Percentiles rank a stretch among this genome's conserved stretches.
Conservation (phyloP, 352 stramenopile species). For the Blastocystis sp. region DNA sequence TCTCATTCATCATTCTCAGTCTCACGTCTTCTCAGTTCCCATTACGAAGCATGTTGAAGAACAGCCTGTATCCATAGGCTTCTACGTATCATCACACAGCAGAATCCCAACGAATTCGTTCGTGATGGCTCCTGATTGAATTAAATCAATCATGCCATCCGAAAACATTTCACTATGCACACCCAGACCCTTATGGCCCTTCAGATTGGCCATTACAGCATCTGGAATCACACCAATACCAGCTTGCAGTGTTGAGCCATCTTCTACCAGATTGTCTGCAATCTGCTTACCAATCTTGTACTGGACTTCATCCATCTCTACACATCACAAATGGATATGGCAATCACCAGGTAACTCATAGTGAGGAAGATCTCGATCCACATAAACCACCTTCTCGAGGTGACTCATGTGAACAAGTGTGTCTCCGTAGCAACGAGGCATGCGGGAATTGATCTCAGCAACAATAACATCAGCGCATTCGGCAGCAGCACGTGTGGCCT, state of each 20-base stretch:
- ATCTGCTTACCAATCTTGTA: conserved; percentile 67
- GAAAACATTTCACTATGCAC: conserved; percentile 68
- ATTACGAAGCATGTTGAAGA: conserved; percentile 65
- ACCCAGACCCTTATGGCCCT: conserved; percentile 65
- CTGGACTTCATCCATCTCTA: conserved; percentile 12
- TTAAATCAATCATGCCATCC: conserved; percentile 67
- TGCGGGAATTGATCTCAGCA: conserved; percentile 66
- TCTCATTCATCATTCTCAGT: conserved; percentile 16
- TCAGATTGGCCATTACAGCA: conserved; percentile 65
- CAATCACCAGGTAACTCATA: conserved; percentile 15
- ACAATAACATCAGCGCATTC: conserved; percentile 66
- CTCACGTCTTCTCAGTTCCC: conserved; percentile 63
- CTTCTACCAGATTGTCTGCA: conserved; percentile 66
- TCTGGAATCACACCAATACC: conserved; percentile 69
- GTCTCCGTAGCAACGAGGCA: conserved; percentile 68
- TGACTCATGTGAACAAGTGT: conserved; percentile 67
- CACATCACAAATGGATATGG: background rate
- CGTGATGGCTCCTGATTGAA: conserved; percentile 66
- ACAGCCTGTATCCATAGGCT: conserved; percentile 6
- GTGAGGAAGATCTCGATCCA: conserved; percentile 48
- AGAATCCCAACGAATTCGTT: conserved; percentile 55
- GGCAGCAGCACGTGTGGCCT: conserved; percentile 65
- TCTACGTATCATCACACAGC: background rate
- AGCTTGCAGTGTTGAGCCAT: conserved; percentile 65
- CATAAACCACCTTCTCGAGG: conserved; percentile 65